Evolutionary conservation across 345 rosid species (phyloP).

Genomic region (Physaria fendleri): DNA sequence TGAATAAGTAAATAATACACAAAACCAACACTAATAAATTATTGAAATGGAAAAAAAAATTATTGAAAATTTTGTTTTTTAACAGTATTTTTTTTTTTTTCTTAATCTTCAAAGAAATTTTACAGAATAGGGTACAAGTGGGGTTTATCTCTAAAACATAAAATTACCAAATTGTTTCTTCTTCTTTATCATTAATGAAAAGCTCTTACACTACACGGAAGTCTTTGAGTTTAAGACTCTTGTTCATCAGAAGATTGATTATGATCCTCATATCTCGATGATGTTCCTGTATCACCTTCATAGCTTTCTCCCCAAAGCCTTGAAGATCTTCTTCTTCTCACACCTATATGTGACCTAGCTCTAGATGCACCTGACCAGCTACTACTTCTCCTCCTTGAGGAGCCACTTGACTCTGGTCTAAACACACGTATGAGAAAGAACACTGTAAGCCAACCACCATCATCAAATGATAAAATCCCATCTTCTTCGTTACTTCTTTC

Average conservation of each 20-base stretch:
- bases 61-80: slow-evolving; percentile 8
- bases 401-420: slow-evolving; percentile 52
- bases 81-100: background rate
- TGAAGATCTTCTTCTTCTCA: slow-evolving; percentile 61
- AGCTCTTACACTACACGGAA: slow-evolving; percentile 19
- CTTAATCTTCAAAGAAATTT: slow-evolving; percentile 10
- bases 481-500: slow-evolving; percentile 61
- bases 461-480: slow-evolving; percentile 42
- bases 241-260: slow-evolving; percentile 32
- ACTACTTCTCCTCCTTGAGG: slow-evolving; percentile 61
- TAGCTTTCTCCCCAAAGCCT: slow-evolving; percentile 83
- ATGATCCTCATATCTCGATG: slow-evolving; percentile 61
- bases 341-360: slow-evolving; percentile 55
- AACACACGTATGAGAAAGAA: slow-evolving; percentile 80
- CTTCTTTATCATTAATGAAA: slow-evolving; percentile 23
- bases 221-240: slow-evolving; percentile 23
- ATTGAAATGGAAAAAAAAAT: no score
- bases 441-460: slow-evolving; percentile 79
- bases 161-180: slow-evolving; percentile 10
- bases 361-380: slow-evolving; percentile 75
- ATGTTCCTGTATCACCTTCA: slow-evolving; percentile 61
- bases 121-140: slow-evolving; percentile 14
- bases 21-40: no score
- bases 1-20: background rate
- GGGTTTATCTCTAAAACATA: slow-evolving; percentile 15